A percentile compares a stretch with the other conserved stretches of the same genome.
These are phyloP conservation scores for Flueggea neowawraea DNA, from an alignment of 441 rosid genomes.

Conservation along the genomic window DNA sequence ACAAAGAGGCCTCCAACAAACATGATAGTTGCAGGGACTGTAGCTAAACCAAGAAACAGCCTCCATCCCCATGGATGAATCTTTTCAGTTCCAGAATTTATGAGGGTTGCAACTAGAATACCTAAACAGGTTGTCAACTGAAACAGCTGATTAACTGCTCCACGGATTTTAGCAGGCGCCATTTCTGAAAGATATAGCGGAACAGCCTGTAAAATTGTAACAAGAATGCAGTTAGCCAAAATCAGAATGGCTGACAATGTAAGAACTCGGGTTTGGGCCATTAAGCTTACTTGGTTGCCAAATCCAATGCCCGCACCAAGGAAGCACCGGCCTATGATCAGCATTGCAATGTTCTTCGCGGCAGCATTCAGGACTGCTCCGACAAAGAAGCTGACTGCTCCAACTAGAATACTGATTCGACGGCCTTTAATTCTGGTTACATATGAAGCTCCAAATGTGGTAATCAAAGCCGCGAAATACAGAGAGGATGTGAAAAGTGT, in stretches of 20 bases:
- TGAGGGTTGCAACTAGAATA: conserved; percentile 61
- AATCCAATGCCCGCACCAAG: conserved; percentile 86
- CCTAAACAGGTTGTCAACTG: conserved; percentile 83
- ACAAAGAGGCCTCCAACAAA: conserved; percentile 65
- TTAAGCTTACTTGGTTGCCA: conserved; percentile 63
- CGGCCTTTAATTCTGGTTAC: conserved; percentile 63
- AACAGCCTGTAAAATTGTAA: conserved; percentile 48
- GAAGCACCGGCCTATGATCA: conserved; percentile 63
- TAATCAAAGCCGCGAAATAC: conserved; percentile 76
- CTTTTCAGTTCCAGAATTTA: conserved; percentile 61
- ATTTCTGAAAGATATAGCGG: conserved; percentile 85
- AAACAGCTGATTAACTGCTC: conserved; percentile 78
- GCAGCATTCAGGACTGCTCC: conserved; percentile 74
- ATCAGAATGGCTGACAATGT: too few species aligned
- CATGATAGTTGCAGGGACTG: conserved; percentile 71
- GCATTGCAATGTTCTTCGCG: conserved; percentile 60
- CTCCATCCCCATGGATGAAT: conserved; percentile 98
- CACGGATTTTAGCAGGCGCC: conserved; percentile 82
- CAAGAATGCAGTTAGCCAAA: too few species aligned
- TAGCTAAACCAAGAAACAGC: conserved; percentile 75
- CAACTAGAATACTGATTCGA: conserved; percentile 61
- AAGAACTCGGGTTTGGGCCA: neutral
- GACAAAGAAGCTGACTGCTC: conserved; percentile 66
- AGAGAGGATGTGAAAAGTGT: conserved; percentile 85
- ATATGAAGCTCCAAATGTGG: conserved; percentile 70